Conservation (phyloP, 768 basidiomycete species). For the Lactarius indigo region DNA sequence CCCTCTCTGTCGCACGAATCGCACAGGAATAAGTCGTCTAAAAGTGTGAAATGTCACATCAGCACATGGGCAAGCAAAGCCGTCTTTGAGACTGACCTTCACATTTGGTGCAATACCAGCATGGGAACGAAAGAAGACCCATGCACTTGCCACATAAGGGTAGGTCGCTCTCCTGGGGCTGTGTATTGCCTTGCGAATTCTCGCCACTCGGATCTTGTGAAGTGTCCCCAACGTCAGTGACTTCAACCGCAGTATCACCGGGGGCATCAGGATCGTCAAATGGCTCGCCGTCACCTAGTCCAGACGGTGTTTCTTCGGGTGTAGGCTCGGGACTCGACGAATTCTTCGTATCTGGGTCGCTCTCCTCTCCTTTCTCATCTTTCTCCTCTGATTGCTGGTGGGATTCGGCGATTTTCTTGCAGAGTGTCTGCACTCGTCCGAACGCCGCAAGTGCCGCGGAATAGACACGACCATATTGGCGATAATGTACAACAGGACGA, state of each 20-base stretch:
- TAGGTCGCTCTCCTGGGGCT: conserved; percentile 25
- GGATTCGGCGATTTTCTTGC: neutral
- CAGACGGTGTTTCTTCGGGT: too few species aligned
- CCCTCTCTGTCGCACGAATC: conserved; percentile 21
- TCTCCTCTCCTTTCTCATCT: neutral
- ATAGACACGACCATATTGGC: conserved; percentile 8
- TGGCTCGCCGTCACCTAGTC: neutral
- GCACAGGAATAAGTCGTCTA: conserved; percentile 7
- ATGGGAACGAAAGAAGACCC: conserved; percentile 13
- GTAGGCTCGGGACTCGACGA: neutral
- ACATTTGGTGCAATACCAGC: conserved; percentile 2
- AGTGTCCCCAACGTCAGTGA: too few species aligned
- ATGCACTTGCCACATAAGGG: conserved; percentile 27
- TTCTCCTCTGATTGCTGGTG: too few species aligned
- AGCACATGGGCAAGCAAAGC: neutral
- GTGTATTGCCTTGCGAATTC: neutral
- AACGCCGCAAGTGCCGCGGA: neutral
- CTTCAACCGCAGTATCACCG: too few species aligned
- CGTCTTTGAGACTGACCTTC: neutral
- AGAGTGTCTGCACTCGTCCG: neutral
- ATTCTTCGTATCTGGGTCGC: neutral
- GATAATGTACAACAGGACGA: neutral
- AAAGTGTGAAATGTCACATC: neutral
- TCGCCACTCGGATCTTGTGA: too few species aligned
- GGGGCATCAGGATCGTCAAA: neutral